Conservation (phyloP, 306 rosid species). For the Astragalus glycyphyllos region DNA sequence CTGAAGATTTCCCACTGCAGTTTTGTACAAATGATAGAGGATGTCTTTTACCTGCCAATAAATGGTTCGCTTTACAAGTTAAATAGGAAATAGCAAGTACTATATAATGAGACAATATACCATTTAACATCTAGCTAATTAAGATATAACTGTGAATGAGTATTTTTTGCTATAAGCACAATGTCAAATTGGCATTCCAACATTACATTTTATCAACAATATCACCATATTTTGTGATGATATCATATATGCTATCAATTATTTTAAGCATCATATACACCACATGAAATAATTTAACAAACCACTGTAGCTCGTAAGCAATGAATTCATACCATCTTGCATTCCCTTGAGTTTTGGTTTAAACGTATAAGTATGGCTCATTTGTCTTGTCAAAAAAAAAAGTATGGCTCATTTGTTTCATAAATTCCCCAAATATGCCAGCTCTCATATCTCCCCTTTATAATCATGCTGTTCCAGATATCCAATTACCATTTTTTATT, state of each 20-base stretch:
- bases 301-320: conserved; percentile 10
- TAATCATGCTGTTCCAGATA: neutral
- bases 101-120: neutral
- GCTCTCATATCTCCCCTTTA: neutral
- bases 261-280: conserved; percentile 23
- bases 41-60: conserved; percentile 74
- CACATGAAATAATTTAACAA: conserved; percentile 17
- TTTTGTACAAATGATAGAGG: conserved; percentile 78
- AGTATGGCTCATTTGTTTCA: conserved; percentile 23
- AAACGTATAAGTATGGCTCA: neutral
- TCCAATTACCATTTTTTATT: neutral
- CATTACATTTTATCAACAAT: conserved; percentile 28
- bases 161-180: conserved; percentile 10
- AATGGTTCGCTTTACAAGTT: conserved; percentile 23
- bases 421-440: conserved; percentile 3
- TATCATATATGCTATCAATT: conserved; percentile 12
- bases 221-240: conserved; percentile 26
- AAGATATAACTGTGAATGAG: conserved; percentile 29
- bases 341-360: conserved; percentile 8
- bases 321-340: neutral
- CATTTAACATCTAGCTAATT: conserved; percentile 1
- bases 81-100: conserved; percentile 6
- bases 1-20: conserved; percentile 84
- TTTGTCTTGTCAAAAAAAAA: too few relatives aligned
- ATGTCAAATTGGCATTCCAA: conserved; percentile 28